These are phyloP conservation scores for Physcomitrellopsis africana DNA, from an alignment of 225 moss, liverwort and hornwort genomes.

Conservation along the genomic window DNA sequence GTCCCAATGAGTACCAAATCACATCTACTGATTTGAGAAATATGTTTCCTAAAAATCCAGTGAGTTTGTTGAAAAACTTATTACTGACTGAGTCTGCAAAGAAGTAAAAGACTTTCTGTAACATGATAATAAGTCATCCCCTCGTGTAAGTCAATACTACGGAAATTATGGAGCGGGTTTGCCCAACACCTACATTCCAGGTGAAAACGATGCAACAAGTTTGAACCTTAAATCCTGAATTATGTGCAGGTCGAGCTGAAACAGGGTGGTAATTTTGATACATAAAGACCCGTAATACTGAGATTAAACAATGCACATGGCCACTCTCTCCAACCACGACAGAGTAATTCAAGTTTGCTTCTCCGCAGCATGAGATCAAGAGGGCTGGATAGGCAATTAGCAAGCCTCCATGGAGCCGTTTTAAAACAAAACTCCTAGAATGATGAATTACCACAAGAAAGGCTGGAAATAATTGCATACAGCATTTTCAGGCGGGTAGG, in stretches of 20 bases:
- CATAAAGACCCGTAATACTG: constrained; percentile 22
- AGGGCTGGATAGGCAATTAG: constrained; percentile 37
- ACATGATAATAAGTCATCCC: too few relatives aligned
- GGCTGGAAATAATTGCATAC: too few relatives aligned
- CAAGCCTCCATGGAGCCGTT: not conserved
- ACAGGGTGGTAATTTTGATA: constrained; percentile 18
- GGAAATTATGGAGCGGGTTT: too few relatives aligned
- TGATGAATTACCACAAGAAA: too few relatives aligned
- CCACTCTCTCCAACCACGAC: constrained; percentile 27
- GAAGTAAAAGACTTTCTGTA: too few relatives aligned
- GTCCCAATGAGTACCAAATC: not conserved
- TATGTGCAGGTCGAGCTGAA: constrained; percentile 25
- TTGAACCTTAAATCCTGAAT: not conserved
- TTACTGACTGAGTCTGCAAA: too few relatives aligned
- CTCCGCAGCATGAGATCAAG: constrained; percentile 23
- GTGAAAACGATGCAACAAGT: too few relatives aligned
- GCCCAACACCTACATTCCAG: too few relatives aligned
- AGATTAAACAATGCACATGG: constrained; percentile 25
- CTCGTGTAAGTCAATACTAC: too few relatives aligned
- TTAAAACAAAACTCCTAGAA: too few relatives aligned
- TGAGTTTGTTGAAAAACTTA: too few relatives aligned
- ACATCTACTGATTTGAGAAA: constrained; percentile 12
- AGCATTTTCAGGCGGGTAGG: constrained; percentile 54
- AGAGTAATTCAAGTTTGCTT: constrained; percentile 10
- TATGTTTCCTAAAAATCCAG: not conserved